Base-by-base conservation (phyloP, 2,329 filamentous ascomycete genomes). In the Shiraia bambusicola region DNA sequence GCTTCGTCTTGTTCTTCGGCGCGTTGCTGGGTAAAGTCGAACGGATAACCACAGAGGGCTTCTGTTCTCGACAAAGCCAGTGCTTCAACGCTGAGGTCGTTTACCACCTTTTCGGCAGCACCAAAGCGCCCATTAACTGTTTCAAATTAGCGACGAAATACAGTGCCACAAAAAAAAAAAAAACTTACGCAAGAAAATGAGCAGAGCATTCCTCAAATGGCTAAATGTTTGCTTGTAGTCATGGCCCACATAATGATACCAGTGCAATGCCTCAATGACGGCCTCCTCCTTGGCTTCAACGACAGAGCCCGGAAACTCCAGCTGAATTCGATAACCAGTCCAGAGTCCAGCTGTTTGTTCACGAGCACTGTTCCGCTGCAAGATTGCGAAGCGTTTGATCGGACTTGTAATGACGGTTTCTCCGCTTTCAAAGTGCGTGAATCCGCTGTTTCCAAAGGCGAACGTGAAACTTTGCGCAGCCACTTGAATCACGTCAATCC, bases 231-330 rank as follows among this genome's bases (percentile, higher is more conserved):
- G 76, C 12, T 78, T 46, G 22, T 51, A 52, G 8, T 66, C 54
- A n/a, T 80, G 84, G 35, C 86, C 81, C 7, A 92, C 79, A 41
- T 88, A 77, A 43, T 88, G 72, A 64, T 92, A 84, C 91, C 92
- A 97, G 61, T 94, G 87, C 45, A 96, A 72, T 27, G 87, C 83
- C 42, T 86, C 80, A 32, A 96, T 88, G 37, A 95, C 76, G 25
- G 85, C 81, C 49, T 92, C 84, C 45, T 86, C 80, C 30, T 76
- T 69, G 6, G 82, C 75, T 2, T 82, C 80, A 3, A 84, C 83
- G 38, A 47, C 37, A 11, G 44, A 37, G 2, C 59, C 50, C 37
- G 91, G 81, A 59, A 95, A 87, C 45, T 86, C 82, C 5, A 78
- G 72, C 61, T 78, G 82, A 40, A 95, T 79, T n/a, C 79, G 76